phyloP scores from a whole-genome alignment of 2,329 filamentous ascomycete genomes.

The Cercospora zeae-maydis region DNA sequence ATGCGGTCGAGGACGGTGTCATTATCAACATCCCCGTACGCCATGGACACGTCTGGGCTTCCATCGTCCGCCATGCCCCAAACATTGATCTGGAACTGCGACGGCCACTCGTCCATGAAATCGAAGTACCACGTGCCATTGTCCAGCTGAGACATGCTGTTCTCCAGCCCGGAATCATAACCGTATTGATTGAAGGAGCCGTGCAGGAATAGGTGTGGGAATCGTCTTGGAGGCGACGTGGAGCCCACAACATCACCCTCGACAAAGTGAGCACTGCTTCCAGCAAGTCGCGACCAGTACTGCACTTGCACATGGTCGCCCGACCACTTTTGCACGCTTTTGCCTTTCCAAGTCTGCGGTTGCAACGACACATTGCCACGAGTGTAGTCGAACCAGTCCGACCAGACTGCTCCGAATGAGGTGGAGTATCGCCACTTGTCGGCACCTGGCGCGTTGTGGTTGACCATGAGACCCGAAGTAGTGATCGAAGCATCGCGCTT shows the following conservation, averaged over 20 bases:
- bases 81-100: slow-evolving; percentile 59
- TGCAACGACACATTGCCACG: slow-evolving; percentile 50
- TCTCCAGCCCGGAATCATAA: slow-evolving; percentile 58
- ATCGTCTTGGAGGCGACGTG: slow-evolving; percentile 45
- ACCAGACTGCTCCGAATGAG: slow-evolving; percentile 59
- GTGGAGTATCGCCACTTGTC: slow-evolving; percentile 61
- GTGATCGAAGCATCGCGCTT: slow-evolving; percentile 31
- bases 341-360: slow-evolving; percentile 55
- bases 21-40: slow-evolving; percentile 60
- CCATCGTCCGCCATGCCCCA: slow-evolving; percentile 66
- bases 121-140: slow-evolving; percentile 56
- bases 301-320: slow-evolving; percentile 62
- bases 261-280: slow-evolving; percentile 59
- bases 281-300: slow-evolving; percentile 59
- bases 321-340: slow-evolving; percentile 53
- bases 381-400: slow-evolving; percentile 56
- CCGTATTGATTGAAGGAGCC: slow-evolving; percentile 63
- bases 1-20: slow-evolving; percentile 61
- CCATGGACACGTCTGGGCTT: slow-evolving; percentile 56
- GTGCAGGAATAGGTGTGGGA: slow-evolving; percentile 61
- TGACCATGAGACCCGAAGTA: slow-evolving; percentile 47
- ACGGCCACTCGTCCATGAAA: slow-evolving; percentile 63
- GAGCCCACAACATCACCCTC: slow-evolving; percentile 53
- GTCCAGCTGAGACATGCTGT: slow-evolving; percentile 49
- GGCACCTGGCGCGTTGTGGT: slow-evolving; percentile 60